Conservation (phyloP, 768 basidiomycete species). For the Daedaleopsis nitida region DNA sequence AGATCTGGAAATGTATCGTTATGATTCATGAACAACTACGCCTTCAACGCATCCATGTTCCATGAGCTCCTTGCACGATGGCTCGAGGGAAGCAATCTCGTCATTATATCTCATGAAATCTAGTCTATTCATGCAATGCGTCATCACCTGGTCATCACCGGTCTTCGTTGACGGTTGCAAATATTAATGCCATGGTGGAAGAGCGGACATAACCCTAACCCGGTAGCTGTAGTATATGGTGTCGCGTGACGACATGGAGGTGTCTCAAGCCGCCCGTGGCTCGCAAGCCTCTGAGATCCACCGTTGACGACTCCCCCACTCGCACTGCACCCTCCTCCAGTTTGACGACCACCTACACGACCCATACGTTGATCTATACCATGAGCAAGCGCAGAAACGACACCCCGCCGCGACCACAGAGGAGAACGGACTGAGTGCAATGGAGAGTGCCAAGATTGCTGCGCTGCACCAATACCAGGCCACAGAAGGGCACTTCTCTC, state of each 20-base stretch:
- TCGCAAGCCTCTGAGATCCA: slow-evolving; percentile 6
- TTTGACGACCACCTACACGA: background rate
- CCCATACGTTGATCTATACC: background rate
- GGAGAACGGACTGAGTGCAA: slow-evolving; percentile 6
- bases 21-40: background rate
- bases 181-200: background rate
- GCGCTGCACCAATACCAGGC: slow-evolving; percentile 83
- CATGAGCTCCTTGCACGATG: too few relatives aligned
- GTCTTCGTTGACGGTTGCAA: too few relatives aligned
- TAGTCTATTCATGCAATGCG: too few relatives aligned
- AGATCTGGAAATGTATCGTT: slow-evolving; percentile 14
- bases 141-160: too few relatives aligned
- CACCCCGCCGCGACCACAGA: slow-evolving; percentile 30
- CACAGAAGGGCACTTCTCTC: slow-evolving; percentile 93
- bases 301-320: slow-evolving; percentile 6
- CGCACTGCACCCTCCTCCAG: background rate
- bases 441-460: slow-evolving; percentile 33
- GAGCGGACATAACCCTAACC: slow-evolving; percentile 13
- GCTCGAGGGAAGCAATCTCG: too few relatives aligned
- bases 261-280: background rate
- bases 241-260: slow-evolving; percentile 21
- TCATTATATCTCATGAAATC: too few relatives aligned
- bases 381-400: slow-evolving; percentile 57
- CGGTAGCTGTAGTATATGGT: background rate
- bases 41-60: too few relatives aligned